Evolutionary conservation across 2,329 filamentous ascomycete species (phyloP).

Genomic region (Penicillium sp.): DNA sequence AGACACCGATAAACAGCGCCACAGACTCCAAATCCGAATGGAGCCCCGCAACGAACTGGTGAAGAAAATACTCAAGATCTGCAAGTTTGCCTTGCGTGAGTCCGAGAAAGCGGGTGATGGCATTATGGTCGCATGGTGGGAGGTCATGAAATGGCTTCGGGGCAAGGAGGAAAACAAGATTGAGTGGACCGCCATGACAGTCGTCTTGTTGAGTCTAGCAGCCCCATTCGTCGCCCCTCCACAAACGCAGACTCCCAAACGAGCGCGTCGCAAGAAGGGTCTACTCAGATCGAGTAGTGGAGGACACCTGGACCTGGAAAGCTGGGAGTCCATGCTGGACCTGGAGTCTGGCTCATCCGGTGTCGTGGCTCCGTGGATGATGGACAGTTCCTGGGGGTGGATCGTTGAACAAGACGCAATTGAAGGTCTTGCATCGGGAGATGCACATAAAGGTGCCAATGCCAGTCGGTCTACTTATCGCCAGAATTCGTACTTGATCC

Average conservation of each 20-base stretch:
- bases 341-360: constrained; percentile 46
- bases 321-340: constrained; percentile 52
- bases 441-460: constrained; percentile 16
- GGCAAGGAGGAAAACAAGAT: constrained; percentile 51
- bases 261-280: constrained; percentile 43
- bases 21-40: constrained; percentile 68
- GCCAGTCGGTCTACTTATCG: constrained; percentile 31
- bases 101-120: constrained; percentile 57
- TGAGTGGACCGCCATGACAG: constrained; percentile 69
- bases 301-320: constrained; percentile 44
- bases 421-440: constrained; percentile 16
- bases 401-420: constrained; percentile 58
- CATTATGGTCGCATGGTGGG: constrained; percentile 70
- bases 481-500: constrained; percentile 46
- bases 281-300: constrained; percentile 54
- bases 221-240: constrained; percentile 55
- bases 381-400: constrained; percentile 69
- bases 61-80: constrained; percentile 59
- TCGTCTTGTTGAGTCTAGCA: constrained; percentile 64
- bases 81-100: constrained; percentile 63
- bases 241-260: constrained; percentile 33
- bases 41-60: constrained; percentile 65
- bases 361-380: constrained; percentile 50
- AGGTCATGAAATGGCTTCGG: constrained; percentile 68
- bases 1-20: constrained; percentile 61